Evolutionary conservation across 2,329 filamentous ascomycete species (phyloP).

Genomic region (Pseudocercospora ulei): DNA sequence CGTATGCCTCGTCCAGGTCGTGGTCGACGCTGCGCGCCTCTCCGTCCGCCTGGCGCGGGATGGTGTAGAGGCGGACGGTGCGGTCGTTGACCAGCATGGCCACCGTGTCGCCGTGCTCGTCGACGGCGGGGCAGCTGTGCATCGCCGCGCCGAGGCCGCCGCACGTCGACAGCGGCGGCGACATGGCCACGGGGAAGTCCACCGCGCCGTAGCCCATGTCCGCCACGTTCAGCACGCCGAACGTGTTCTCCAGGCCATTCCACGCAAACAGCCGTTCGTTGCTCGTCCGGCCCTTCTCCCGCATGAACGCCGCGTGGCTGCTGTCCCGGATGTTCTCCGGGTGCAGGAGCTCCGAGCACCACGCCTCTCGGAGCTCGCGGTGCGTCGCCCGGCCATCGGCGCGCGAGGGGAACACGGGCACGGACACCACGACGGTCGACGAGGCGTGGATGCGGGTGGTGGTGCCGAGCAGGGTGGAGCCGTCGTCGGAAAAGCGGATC

Average conservation of each 20-base stretch:
- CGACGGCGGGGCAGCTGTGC: conserved; percentile 32
- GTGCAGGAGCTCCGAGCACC: conserved; percentile 35
- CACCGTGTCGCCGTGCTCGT: conserved; percentile 34
- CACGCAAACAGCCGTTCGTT: conserved; percentile 35
- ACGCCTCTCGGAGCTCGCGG: conserved; percentile 35
- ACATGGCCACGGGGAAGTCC: conserved; percentile 35
- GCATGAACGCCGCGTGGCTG: conserved; percentile 35
- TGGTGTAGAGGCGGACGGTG: conserved; percentile 33
- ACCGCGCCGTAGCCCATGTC: conserved; percentile 34
- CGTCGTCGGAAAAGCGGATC: conserved; percentile 34
- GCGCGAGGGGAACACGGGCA: conserved; percentile 33
- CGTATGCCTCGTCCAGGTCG: conserved; percentile 35
- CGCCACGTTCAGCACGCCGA: conserved; percentile 32
- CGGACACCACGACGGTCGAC: conserved; percentile 33
- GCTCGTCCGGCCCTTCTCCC: conserved; percentile 26
- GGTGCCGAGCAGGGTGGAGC: conserved; percentile 34
- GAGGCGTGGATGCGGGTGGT: conserved; percentile 34
- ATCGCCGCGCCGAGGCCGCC: conserved; percentile 35
- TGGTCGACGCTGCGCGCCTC: conserved; percentile 36
- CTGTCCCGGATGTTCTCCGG: conserved; percentile 35
- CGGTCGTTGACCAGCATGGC: conserved; percentile 36
- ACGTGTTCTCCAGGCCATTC: conserved; percentile 35
- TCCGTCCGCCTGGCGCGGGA: conserved; percentile 29
- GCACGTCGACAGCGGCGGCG: conserved; percentile 33
- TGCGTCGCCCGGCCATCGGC: conserved; percentile 29